Evolutionary conservation across 192 early-diverging fungal species (phyloP), one percentile per base, ranked within the genome.

Genomic region (Linnemannia zychae): DNA sequence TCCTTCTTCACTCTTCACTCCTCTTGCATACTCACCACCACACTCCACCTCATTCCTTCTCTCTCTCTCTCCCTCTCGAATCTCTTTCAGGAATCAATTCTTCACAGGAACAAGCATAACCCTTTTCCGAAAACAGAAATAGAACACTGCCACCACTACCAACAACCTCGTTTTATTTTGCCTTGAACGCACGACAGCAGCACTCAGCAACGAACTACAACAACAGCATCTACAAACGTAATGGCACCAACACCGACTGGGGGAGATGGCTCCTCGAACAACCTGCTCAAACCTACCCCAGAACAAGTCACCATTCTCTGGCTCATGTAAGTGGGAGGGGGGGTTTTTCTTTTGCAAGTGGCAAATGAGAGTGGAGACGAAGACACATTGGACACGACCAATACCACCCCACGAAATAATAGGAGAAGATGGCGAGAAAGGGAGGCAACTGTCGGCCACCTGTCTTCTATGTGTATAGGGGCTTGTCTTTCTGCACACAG

Each of bases 401-500:
- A 47, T n/a, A 6, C 40, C 4, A 49, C 48, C 15, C 15, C 3
- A 15, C 13, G 57, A 63, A 63, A 63, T 24, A 63, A 63, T 63
- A 63, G 28, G 28, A 57, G 5, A 49, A 15, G 48, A 31, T 28
- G 52, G 28, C 3, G 24, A 24, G 28, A 11, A 60, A 3, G 57
- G 57, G 24, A 52, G 9, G 57, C 57, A 31, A 28, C 15, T 13
- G 57, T 22, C 22, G 15, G 15, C 57, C 57, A 63, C n/a, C 52
- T 65, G 18, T 47, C 28, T 31, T n/a, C 40, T 22, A 3, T 44
- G 4, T 53, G 7, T 20, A 68, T 37, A 40, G 67, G 34, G 34
- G 22, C 60, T 18, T 34, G n/a, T n/a, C n/a, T 88, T 71, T 88
- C 87, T 33, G 87, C 86, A 12, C 90, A 86, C 20, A 71, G 88